phyloP scores from a whole-genome alignment of 2,329 filamentous ascomycete species.

The Arthrobotrys pseudoclavata region DNA sequence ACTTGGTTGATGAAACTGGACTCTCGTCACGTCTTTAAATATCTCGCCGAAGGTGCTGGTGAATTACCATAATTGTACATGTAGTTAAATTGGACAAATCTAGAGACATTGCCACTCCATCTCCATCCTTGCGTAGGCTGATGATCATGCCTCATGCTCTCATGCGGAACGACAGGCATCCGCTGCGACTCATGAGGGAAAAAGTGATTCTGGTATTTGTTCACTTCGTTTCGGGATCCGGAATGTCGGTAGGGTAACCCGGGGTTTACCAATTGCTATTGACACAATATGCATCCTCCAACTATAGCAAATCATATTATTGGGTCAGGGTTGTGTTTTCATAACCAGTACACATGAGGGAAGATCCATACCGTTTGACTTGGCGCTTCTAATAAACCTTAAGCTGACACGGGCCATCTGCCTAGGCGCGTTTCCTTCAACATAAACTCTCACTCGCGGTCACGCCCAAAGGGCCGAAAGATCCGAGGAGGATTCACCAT shows the following conservation, averaged over 20 bases:
- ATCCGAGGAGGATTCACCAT: conserved; percentile 8
- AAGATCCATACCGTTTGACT: conserved; percentile 20
- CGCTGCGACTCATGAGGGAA: neutral
- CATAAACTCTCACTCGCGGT: neutral
- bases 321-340: neutral
- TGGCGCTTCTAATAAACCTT: conserved; percentile 40
- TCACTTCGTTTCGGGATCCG: conserved; percentile 10
- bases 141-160: neutral
- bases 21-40: conserved; percentile 8
- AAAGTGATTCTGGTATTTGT: neutral
- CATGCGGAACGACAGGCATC: neutral
- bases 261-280: neutral
- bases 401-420: neutral
- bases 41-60: neutral
- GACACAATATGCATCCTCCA: neutral
- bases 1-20: neutral
- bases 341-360: conserved; percentile 13
- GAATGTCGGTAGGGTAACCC: conserved; percentile 24
- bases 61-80: neutral
- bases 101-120: neutral
- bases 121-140: neutral
- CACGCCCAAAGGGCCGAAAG: conserved; percentile 15
- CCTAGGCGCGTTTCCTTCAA: conserved; percentile 11
- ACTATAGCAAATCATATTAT: conserved; percentile 25
- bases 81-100: neutral